Conservation (phyloP, 257 asterid species). For the Knoxia roxburghii region DNA sequence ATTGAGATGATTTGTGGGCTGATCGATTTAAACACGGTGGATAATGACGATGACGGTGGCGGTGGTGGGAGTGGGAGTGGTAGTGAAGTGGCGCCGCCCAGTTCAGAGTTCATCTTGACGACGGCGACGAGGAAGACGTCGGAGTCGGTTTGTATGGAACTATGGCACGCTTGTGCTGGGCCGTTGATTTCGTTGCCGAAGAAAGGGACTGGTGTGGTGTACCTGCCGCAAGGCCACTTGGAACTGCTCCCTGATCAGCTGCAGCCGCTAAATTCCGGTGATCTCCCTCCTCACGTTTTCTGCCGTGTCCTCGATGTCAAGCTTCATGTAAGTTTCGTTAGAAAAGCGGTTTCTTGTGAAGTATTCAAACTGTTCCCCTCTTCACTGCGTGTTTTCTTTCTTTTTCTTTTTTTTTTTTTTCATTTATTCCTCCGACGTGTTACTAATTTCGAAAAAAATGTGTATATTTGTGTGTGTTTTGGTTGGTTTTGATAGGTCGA, state of each 20-base stretch:
- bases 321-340: slow-evolving; percentile 50
- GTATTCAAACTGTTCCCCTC: neutral
- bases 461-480: neutral
- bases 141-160: slow-evolving; percentile 80
- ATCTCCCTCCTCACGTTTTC: slow-evolving; percentile 82
- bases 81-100: slow-evolving; percentile 27
- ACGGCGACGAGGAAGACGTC: slow-evolving; percentile 27
- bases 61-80: slow-evolving; percentile 20
- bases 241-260: slow-evolving; percentile 62
- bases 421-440: neutral
- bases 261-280: slow-evolving; percentile 20
- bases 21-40: slow-evolving; percentile 70
- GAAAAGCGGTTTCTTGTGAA: too few relatives aligned
- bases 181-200: slow-evolving; percentile 88
- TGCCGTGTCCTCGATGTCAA: slow-evolving; percentile 92
- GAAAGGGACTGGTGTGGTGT: slow-evolving; percentile 79
- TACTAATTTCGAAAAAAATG: slow-evolving; percentile 4
- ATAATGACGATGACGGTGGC: slow-evolving; percentile 44
- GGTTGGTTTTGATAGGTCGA: slow-evolving; percentile 53
- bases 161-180: slow-evolving; percentile 99
- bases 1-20: slow-evolving; percentile 42
- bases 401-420: neutral
- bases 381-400: neutral
- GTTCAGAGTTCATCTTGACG: slow-evolving; percentile 30
- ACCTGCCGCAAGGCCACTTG: slow-evolving; percentile 91